Percentiles rank a stretch among this genome's conserved stretches.
These are phyloP conservation scores for Hippophae tibetana DNA, from an alignment of 306 rosid genomes.

Conservation along the genomic window DNA sequence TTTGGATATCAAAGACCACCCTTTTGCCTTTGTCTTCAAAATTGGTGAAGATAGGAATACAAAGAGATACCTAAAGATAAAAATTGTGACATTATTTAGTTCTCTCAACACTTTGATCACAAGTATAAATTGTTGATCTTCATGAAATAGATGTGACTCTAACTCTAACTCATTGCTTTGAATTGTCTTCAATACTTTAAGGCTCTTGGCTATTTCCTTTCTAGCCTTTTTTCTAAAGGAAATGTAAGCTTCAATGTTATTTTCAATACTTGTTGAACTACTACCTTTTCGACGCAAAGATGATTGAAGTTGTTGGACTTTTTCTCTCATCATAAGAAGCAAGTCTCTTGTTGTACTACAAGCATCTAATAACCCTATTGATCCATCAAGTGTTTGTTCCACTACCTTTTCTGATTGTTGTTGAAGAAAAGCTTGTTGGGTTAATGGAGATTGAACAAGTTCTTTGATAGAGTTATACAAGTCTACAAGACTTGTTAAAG, in stretches of 20 bases:
- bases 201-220: constrained; percentile 39
- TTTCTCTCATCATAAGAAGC: constrained; percentile 27
- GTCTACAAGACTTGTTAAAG: constrained; percentile 45
- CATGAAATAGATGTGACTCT: constrained; percentile 14
- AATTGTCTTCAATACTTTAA: constrained; percentile 38
- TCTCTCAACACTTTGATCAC: constrained; percentile 42
- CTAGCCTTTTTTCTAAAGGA: constrained; percentile 50
- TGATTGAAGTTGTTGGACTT: constrained; percentile 42
- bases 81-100: constrained; percentile 33
- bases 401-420: constrained; percentile 24
- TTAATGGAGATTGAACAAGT: constrained; percentile 38
- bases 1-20: constrained; percentile 42
- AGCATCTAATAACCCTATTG: constrained; percentile 42
- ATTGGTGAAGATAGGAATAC: constrained; percentile 41
- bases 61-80: constrained; percentile 34
- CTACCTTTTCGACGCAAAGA: constrained; percentile 48
- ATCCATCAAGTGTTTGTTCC: constrained; percentile 43
- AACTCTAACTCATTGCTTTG: constrained; percentile 24
- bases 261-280: constrained; percentile 38
- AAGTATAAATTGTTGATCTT: constrained; percentile 25
- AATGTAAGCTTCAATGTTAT: constrained; percentile 33
- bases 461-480: constrained; percentile 53
- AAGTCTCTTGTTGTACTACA: constrained; percentile 50
- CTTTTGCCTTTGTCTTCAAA: constrained; percentile 26
- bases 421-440: constrained; percentile 43